Conservation (phyloP, 345 rosid genomes). For the Hibiscus tridactylites region DNA sequence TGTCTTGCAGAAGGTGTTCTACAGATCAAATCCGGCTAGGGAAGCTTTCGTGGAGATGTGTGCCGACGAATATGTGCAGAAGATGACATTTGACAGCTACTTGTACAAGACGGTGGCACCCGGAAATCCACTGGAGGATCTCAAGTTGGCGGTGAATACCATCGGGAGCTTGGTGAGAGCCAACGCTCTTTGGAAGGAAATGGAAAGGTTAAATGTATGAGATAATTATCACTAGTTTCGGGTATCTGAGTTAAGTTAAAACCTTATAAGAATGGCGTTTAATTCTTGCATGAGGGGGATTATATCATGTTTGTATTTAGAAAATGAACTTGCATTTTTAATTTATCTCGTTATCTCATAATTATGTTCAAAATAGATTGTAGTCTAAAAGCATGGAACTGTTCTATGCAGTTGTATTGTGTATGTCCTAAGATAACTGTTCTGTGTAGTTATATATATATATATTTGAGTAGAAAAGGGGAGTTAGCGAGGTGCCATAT, state of each 20-base stretch:
- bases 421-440: too few relatives aligned
- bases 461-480: too few relatives aligned
- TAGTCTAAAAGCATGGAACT: too few relatives aligned
- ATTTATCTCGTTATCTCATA: too few relatives aligned
- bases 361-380: too few relatives aligned
- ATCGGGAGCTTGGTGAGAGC: background rate
- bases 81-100: background rate
- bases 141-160: background rate
- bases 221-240: background rate
- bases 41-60: background rate
- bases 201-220: background rate
- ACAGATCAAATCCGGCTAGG: background rate
- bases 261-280: background rate
- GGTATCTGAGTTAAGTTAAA: background rate
- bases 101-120: background rate
- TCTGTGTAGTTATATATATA: too few relatives aligned
- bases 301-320: background rate
- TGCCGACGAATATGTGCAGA: background rate
- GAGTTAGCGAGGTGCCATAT: too few relatives aligned
- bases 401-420: too few relatives aligned
- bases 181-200: conserved; percentile 1
- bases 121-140: background rate
- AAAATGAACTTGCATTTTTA: too few relatives aligned
- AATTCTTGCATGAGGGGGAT: background rate
- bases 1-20: background rate